Evolutionary conservation across 2,329 filamentous ascomycete genomes (phyloP), one percentile per base, ranked within the genome.

Genomic region (Xylariaceae sp.): DNA sequence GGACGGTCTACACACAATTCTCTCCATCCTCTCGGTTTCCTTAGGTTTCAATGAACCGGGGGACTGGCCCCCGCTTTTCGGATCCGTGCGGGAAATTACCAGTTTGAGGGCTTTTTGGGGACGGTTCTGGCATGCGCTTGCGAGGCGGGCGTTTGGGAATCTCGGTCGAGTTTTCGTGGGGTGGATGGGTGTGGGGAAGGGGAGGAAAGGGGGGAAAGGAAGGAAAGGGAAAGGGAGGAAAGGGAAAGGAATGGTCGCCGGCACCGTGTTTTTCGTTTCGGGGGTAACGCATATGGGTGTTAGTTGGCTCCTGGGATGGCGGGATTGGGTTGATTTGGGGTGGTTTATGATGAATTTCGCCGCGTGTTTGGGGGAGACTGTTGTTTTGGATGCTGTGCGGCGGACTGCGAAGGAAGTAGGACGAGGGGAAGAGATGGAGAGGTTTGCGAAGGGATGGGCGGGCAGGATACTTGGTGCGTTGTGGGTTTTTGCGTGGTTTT

Each of bases 331-430:
- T 4, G 52, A 54, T 54, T 23, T 45, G 8, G 23, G 34, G 8
- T 54, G 52, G 52, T 54, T 45, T 10, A 5, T 54, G 52, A 15
- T 54, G 10, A 54, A 54, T 15, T 54, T 54, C 13, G 35, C 30
- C 10, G 52, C 37, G 11, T 54, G 52, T 30, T 2, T 44, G 15
- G 52, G 8, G 4, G 52, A 54, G 37, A 54, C 37, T 1, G 9
- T 34, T 3, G 11, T 54, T 15, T 8, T 54, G 13, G 11, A 8
- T 5, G 34, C 1, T 0, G 37, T 30, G 10, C 3, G n/a, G 4
- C 2, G 17, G 39, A 7, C 30, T 1, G 52, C 52, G 5, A 13
- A 10, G n/a, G 47, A 9, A 9, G 6, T 45, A 15, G 15, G 18
- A 11, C 23, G n/a, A 8, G 17, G 37, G 15, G 15, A n/a, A 1